These are phyloP conservation scores for Talaromyces trachyspermus DNA, from an alignment of 495 filamentous ascomycete species.

Conservation along the genomic window DNA sequence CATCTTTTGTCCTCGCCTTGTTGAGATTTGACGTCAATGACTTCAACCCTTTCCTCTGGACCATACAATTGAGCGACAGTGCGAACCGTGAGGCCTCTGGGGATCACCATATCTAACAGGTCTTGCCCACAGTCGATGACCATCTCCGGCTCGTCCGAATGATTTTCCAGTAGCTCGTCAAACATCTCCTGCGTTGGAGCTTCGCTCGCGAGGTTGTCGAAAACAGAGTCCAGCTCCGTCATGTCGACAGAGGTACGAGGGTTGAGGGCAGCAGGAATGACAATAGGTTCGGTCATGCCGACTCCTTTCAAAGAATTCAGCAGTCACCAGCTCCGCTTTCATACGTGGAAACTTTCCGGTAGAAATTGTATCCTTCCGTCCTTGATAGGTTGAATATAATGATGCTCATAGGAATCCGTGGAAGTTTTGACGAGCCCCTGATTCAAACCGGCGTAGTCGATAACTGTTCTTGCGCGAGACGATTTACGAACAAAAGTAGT, in stretches of 20 bases:
- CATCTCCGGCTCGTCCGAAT: conserved; percentile 33
- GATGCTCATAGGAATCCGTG: conserved; percentile 61
- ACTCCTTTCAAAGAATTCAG: conserved; percentile 58
- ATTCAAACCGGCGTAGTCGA: conserved; percentile 70
- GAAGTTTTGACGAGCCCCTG: conserved; percentile 66
- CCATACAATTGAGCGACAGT: conserved; percentile 61
- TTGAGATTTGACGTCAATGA: conserved; percentile 73
- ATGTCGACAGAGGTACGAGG: conserved; percentile 36
- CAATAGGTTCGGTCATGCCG: conserved; percentile 64
- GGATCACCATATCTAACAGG: conserved; percentile 67
- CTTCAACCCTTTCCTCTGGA: conserved; percentile 56
- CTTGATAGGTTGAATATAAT: conserved; percentile 65
- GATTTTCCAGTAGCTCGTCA: conserved; percentile 36
- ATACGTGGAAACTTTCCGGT: conserved; percentile 61
- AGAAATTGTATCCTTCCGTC: conserved; percentile 57
- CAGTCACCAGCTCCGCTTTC: conserved; percentile 58
- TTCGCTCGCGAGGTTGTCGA: conserved; percentile 28
- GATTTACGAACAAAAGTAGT: conserved; percentile 61
- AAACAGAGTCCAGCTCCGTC: conserved; percentile 12
- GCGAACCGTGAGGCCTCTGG: conserved; percentile 57
- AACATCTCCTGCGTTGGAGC: conserved; percentile 40
- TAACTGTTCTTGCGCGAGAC: conserved; percentile 58
- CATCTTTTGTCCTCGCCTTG: conserved; percentile 61
- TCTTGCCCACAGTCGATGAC: conserved; percentile 57
- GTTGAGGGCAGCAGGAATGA: conserved; percentile 62